These are phyloP conservation scores for Epichloe sp. DNA, from an alignment of 2,329 filamentous ascomycete genomes.

Conservation along the genomic window DNA sequence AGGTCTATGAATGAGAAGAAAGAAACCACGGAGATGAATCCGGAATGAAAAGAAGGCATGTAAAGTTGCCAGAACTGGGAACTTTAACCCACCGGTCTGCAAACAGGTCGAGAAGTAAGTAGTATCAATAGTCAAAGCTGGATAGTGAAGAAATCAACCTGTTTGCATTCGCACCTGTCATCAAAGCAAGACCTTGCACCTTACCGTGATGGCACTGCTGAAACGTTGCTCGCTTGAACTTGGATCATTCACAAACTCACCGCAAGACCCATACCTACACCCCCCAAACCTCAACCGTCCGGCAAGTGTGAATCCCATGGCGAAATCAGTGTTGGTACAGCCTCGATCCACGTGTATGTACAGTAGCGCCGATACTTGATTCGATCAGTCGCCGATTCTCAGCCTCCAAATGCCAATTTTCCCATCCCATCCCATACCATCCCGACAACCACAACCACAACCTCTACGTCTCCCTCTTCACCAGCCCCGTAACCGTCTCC, in stretches of 20 bases:
- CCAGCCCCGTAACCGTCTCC: slow-evolving; percentile 41
- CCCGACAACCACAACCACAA: background rate
- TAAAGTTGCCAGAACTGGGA: background rate
- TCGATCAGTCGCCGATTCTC: background rate
- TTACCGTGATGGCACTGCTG: too few relatives aligned
- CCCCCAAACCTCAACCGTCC: too few relatives aligned
- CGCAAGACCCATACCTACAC: too few relatives aligned
- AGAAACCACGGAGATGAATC: too few relatives aligned
- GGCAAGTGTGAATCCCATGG: background rate
- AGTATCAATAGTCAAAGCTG: background rate
- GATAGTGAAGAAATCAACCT: background rate
- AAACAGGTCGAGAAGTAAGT: background rate
- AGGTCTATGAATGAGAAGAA: too few relatives aligned
- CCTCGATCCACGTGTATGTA: background rate
- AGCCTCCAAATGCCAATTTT: background rate
- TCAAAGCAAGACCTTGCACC: background rate
- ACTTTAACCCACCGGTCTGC: too few relatives aligned
- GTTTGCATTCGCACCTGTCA: background rate
- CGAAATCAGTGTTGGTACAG: background rate
- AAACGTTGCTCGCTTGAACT: too few relatives aligned
- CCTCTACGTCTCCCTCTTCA: slow-evolving; percentile 23
- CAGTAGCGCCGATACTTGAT: background rate
- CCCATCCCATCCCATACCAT: background rate
- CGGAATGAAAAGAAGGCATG: background rate
- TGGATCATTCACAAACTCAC: too few relatives aligned